phyloP scores from a whole-genome alignment of 108 stramenopile genomes.

The Nannochloropsis granulata region DNA sequence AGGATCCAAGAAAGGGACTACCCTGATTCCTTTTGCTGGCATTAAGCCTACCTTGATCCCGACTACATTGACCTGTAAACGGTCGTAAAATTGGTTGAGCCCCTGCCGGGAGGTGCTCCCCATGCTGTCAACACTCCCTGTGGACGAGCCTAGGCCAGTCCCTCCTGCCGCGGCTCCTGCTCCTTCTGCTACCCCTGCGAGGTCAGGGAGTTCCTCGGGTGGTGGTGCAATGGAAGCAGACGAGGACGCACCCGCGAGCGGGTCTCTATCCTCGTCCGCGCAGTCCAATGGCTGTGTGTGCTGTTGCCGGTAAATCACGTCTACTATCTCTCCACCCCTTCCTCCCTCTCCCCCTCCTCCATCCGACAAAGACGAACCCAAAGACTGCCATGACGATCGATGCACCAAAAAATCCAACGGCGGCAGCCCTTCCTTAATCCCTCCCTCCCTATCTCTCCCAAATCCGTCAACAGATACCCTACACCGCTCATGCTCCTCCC shows the following conservation, averaged over 20 bases:
- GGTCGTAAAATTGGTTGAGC: background rate
- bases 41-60: background rate
- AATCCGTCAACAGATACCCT: background rate
- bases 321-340: background rate
- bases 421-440: background rate
- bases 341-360: background rate
- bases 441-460: background rate
- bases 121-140: background rate
- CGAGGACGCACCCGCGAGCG: no score
- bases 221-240: no score
- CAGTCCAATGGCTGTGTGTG: background rate
- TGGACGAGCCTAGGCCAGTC: background rate
- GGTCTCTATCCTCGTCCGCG: background rate
- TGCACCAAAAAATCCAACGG: background rate
- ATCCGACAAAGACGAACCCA: no score
- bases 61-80: background rate
- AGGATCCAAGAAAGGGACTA: background rate
- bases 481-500: no score
- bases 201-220: background rate
- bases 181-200: background rate
- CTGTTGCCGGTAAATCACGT: background rate
- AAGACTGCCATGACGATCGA: no score
- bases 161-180: background rate
- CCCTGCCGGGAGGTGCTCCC: background rate
- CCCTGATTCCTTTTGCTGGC: background rate